These are phyloP conservation scores for Aureobasidium sp. DNA, from an alignment of 2,329 filamentous ascomycete species.

Conservation along the genomic window DNA sequence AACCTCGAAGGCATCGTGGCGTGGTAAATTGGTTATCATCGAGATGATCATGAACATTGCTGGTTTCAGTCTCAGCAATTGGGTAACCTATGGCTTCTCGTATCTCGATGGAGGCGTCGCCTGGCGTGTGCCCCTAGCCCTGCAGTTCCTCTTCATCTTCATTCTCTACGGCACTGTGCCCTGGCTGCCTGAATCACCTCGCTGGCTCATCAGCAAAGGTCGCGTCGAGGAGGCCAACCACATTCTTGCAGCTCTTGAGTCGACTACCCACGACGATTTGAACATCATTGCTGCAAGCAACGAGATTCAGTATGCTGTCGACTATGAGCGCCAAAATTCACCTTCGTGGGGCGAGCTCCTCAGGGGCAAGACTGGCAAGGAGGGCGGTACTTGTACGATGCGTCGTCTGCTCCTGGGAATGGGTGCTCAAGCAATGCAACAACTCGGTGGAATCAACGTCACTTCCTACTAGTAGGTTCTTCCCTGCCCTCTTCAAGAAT, in stretches of 20 bases:
- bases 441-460: slow-evolving; percentile 26
- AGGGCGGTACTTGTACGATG: slow-evolving; percentile 40
- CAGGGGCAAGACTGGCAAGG: slow-evolving; percentile 34
- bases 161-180: slow-evolving; percentile 37
- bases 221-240: slow-evolving; percentile 37
- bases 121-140: slow-evolving; percentile 39
- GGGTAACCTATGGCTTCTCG: slow-evolving; percentile 31
- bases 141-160: slow-evolving; percentile 43
- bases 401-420: slow-evolving; percentile 45
- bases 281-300: slow-evolving; percentile 34
- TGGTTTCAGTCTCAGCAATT: slow-evolving; percentile 40
- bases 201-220: slow-evolving; percentile 40
- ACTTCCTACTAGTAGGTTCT: slow-evolving; percentile 34
- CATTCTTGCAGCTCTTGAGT: slow-evolving; percentile 42
- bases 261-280: slow-evolving; percentile 34
- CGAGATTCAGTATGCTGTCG: slow-evolving; percentile 35
- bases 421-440: slow-evolving; percentile 45
- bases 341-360: slow-evolving; percentile 43
- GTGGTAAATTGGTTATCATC: slow-evolving; percentile 26
- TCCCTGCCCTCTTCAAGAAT: not conserved
- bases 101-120: slow-evolving; percentile 35
- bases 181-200: slow-evolving; percentile 39
- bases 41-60: slow-evolving; percentile 41
- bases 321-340: slow-evolving; percentile 42
- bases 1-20: slow-evolving; percentile 36